phyloP scores from a whole-genome alignment of 371 early-diverging fungal genomes.

The Vairimorpha ceranae region DNA sequence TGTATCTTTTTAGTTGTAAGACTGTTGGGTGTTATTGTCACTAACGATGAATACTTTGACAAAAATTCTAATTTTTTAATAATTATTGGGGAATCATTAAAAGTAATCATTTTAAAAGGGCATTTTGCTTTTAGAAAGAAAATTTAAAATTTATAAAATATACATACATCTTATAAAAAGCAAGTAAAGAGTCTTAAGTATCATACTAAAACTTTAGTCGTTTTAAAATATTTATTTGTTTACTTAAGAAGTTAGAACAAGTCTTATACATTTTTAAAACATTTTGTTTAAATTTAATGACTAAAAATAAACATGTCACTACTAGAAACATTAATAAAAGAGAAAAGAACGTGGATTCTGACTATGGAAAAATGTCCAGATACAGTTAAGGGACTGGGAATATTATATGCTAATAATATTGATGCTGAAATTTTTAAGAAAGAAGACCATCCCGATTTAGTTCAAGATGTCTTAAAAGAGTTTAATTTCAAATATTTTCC shows the following conservation, averaged over 20 bases:
- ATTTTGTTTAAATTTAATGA: too few species aligned
- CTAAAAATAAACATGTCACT: background rate
- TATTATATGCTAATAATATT: slow-evolving; percentile 11
- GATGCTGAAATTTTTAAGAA: slow-evolving; percentile 6
- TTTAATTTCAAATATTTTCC: slow-evolving; percentile 28
- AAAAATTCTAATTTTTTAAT: background rate
- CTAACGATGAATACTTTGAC: background rate
- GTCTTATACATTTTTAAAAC: too few species aligned
- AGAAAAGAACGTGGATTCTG: background rate
- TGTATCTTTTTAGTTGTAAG: slow-evolving; percentile 4
- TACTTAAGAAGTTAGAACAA: too few species aligned
- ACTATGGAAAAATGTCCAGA: slow-evolving; percentile 27
- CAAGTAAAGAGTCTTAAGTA: too few species aligned
- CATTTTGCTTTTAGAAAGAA: too few species aligned
- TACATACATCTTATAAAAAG: too few species aligned
- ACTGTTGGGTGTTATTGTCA: slow-evolving; percentile 8
- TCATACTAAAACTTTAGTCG: too few species aligned
- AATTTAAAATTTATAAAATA: too few species aligned
- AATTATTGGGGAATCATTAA: background rate
- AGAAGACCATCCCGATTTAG: slow-evolving; percentile 8
- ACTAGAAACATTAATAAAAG: background rate
- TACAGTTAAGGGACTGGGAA: slow-evolving; percentile 7
- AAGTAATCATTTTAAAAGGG: background rate
- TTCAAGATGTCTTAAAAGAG: slow-evolving; percentile 17
- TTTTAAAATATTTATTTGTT: too few species aligned